Evolutionary conservation across 768 basidiomycete genomes (phyloP), one percentile per base, ranked within the genome.

Genomic region (Kwoniella botswanensis): DNA sequence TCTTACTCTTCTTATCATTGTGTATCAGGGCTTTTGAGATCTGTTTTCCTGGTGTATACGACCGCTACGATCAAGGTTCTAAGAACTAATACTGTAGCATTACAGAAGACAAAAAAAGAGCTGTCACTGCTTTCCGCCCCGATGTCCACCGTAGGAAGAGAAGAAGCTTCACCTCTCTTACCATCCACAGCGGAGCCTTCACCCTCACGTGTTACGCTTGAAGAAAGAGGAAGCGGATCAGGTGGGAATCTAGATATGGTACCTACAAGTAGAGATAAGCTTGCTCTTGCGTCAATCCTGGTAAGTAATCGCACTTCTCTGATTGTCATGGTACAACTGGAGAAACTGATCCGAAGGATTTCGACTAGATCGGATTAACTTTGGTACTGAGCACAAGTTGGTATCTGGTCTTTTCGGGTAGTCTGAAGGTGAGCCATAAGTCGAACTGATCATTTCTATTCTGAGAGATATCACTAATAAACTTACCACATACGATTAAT

Each of bases 351-450:
- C 21, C 12, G 24, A 1, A 7, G 15, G 21, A 1, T 3, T 4
- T 52, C 22, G 50, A n/a, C 18, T 56, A 79, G 76, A 44, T 62
- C 53, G 76, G 78, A 1, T 21, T 79, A n/a, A 67, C 24, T 4
- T 71, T 81, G 11, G 77, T 81, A 63, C 42, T 81, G 15, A 74
- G 76, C 24, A 46, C 75, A 10, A 78, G 72, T 29, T 77, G 77
- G 78, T 79, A 78, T 58, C 53, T 76, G 6, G 74, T 78, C 52
- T 71, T 81, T 60, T 75, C 74, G 4, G 74, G 71, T 18, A 67
- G 73, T 65, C 55, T 77, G 55, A 70, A 72, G 35, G 74, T 75
- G 24, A 63, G 71, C 54, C 29, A 29, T 29, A 29, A 29, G 29
- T 29, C 29, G 29, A 4, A 29, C 29, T 29, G 29, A 29, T 29